Conservation (phyloP, 2,329 filamentous ascomycete species). For the Dendrostoma leiphaemia region DNA sequence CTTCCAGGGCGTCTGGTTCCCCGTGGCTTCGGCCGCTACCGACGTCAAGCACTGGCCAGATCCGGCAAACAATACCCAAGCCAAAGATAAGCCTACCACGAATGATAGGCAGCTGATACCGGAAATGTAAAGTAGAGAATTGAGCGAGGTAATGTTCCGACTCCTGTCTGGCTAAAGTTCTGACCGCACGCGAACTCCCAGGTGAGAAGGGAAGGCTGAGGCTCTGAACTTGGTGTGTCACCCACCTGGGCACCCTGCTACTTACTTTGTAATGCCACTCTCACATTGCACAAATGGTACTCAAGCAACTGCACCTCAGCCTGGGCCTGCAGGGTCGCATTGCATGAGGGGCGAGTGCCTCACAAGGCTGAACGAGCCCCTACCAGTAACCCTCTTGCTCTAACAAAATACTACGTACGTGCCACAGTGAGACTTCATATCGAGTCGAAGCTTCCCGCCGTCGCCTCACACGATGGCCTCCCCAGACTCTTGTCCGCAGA, state of each 20-base stretch:
- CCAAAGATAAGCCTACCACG: conserved; percentile 3
- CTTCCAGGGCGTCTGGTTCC: neutral
- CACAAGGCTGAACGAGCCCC: neutral
- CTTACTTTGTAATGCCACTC: no score
- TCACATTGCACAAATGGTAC: no score
- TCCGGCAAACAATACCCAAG: conserved; percentile 1
- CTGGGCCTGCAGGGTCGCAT: no score
- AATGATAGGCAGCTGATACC: neutral
- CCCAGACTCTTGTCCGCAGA: neutral
- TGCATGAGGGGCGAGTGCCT: neutral
- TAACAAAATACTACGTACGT: neutral
- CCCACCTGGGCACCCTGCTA: no score
- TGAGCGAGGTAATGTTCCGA: neutral
- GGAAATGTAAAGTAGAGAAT: neutral
- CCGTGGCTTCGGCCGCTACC: conserved; percentile 2
- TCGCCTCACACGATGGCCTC: neutral
- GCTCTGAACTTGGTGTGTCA: no score
- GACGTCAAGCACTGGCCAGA: neutral
- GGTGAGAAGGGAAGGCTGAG: no score
- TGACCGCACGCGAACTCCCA: no score
- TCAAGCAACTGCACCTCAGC: no score
- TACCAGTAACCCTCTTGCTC: neutral
- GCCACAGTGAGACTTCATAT: neutral
- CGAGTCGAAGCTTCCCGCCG: no score
- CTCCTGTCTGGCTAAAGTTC: neutral